Evolutionary conservation across 257 asterid species (phyloP).

Genomic region (Petunia secreta): DNA sequence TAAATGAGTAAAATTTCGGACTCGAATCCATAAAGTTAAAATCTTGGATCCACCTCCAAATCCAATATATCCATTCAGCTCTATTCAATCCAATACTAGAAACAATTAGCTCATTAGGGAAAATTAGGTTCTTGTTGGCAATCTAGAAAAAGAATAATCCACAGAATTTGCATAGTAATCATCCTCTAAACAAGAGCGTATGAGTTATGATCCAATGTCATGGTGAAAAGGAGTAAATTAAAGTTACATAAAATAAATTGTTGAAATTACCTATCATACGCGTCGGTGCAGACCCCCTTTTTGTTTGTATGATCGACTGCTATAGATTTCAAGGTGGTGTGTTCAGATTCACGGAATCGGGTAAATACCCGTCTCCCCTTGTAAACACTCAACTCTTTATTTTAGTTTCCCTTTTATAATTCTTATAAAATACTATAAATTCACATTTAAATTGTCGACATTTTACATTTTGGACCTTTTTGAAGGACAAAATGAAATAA

Average conservation of each 20-base stretch:
- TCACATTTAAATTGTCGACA: too few relatives aligned
- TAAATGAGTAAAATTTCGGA: too few relatives aligned
- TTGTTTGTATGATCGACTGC: neutral
- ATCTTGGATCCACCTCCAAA: too few relatives aligned
- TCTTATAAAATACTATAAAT: too few relatives aligned
- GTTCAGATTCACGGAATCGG: neutral
- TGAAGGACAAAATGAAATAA: neutral
- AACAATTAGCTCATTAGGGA: neutral
- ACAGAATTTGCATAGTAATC: neutral
- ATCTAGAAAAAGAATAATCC: neutral
- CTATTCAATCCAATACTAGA: neutral
- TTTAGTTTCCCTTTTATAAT: too few relatives aligned
- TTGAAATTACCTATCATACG: neutral
- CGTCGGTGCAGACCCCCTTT: neutral
- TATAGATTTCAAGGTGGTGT: neutral
- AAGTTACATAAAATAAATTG: neutral
- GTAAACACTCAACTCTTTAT: too few relatives aligned
- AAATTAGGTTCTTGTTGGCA: neutral
- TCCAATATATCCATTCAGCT: neutral
- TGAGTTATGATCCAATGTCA: neutral
- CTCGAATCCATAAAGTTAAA: too few relatives aligned
- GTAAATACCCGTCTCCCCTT: neutral
- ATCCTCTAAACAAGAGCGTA: neutral
- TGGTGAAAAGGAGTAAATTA: too few relatives aligned
- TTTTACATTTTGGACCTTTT: too few relatives aligned